Conservation (phyloP, 139 green algal genomes). For the Spirogloea muscicola region DNA sequence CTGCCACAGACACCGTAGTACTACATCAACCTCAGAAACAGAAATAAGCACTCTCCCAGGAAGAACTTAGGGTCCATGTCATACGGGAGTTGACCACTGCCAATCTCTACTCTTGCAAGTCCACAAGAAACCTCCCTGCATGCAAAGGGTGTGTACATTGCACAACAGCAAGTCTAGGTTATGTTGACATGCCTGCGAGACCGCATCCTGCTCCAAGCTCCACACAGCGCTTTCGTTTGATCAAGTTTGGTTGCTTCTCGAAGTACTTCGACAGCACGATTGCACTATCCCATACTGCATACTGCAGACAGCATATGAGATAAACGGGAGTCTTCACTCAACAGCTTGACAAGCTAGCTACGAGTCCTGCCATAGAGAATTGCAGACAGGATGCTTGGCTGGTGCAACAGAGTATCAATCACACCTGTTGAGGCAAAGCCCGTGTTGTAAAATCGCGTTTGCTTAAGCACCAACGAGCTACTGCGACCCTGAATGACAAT, state of each 20-base stretch:
- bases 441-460: too few species aligned
- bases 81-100: background rate
- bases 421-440: too few species aligned
- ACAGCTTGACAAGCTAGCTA: too few species aligned
- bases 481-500: too few species aligned
- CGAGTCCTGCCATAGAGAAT: too few species aligned
- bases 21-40: background rate
- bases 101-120: background rate
- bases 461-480: too few species aligned
- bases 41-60: background rate
- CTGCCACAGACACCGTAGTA: background rate
- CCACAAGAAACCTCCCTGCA: background rate
- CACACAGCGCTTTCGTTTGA: conserved; percentile 22
- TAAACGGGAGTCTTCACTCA: too few species aligned
- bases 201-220: conserved; percentile 36
- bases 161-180: background rate
- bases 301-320: too few species aligned
- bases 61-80: background rate
- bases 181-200: background rate
- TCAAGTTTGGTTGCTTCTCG: background rate
- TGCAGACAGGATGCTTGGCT: too few species aligned
- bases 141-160: background rate
- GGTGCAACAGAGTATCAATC: too few species aligned
- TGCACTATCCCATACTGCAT: conserved; percentile 35
- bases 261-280: conserved; percentile 34